Conservation (phyloP, 345 rosid species). For the Hypericum androsaemum region DNA sequence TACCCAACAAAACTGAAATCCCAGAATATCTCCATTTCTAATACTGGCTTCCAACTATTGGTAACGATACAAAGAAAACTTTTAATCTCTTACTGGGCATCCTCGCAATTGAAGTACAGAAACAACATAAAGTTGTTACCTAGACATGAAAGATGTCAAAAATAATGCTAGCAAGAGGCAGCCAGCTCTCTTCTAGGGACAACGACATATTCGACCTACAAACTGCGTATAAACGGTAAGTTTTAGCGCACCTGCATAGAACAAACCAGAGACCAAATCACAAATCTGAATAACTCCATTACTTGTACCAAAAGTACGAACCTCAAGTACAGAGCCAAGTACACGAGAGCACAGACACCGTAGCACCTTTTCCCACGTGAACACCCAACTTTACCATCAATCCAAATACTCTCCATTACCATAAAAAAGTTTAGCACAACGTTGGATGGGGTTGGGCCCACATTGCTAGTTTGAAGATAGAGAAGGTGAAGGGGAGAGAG, state of each 20-base stretch:
- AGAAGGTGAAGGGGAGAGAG: no score
- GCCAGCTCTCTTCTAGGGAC: conserved; percentile 85
- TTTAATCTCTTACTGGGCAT: background rate
- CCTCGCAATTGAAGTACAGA: background rate
- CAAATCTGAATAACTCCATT: no score
- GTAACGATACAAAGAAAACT: background rate
- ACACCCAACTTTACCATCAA: conserved; percentile 98
- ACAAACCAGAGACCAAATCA: no score
- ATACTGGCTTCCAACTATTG: conserved; percentile 76
- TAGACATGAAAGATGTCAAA: conserved; percentile 78
- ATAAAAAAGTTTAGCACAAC: no score
- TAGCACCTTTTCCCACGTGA: conserved; percentile 85
- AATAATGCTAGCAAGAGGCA: conserved; percentile 82
- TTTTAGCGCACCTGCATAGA: no score
- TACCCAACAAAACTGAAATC: conserved; percentile 48
- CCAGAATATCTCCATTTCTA: conserved; percentile 71
- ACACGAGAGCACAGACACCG: conserved; percentile 58
- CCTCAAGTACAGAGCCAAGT: conserved; percentile 84
- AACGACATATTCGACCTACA: conserved; percentile 70
- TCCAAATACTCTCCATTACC: no score
- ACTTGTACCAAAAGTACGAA: conserved; percentile 21
- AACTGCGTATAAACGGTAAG: no score
- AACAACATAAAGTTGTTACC: conserved; percentile 28
- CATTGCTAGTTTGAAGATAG: no score
- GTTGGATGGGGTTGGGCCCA: no score